Percentiles rank a stretch among this genome's conserved stretches.
These are phyloP conservation scores for Helichrysum umbraculigerum DNA, from an alignment of 129 eudicot species.

Conservation along the genomic window DNA sequence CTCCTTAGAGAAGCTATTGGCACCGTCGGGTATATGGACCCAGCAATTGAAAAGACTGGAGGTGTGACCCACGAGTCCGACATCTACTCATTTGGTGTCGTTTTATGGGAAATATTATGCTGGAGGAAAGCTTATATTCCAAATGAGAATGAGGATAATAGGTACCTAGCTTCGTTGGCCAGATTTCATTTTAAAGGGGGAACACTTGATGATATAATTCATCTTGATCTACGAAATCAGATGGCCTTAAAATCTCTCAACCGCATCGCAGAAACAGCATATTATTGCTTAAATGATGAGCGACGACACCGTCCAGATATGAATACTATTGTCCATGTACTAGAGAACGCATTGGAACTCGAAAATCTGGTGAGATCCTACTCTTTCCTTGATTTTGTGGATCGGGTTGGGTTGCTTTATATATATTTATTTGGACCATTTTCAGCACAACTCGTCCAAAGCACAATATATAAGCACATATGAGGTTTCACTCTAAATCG, in stretches of 20 bases:
- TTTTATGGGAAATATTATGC: too few relatives aligned
- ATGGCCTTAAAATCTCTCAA: neutral
- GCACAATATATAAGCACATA: too few relatives aligned
- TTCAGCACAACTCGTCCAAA: too few relatives aligned
- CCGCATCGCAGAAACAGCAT: neutral
- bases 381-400: too few relatives aligned
- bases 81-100: too few relatives aligned
- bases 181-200: too few relatives aligned
- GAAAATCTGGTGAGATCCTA: neutral
- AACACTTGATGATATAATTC: neutral
- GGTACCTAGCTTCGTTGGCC: neutral
- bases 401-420: too few relatives aligned
- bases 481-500: too few relatives aligned
- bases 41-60: too few relatives aligned
- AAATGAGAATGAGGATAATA: neutral
- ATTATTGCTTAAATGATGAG: neutral
- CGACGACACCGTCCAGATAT: neutral
- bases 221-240: neutral
- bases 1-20: neutral
- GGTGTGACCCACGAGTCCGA: too few relatives aligned
- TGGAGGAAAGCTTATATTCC: neutral
- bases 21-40: neutral
- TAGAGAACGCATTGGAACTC: neutral
- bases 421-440: too few relatives aligned
- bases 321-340: neutral